Base-by-base conservation (phyloP, 31 red algal species). In the Asparagopsis taxiformis region DNA sequence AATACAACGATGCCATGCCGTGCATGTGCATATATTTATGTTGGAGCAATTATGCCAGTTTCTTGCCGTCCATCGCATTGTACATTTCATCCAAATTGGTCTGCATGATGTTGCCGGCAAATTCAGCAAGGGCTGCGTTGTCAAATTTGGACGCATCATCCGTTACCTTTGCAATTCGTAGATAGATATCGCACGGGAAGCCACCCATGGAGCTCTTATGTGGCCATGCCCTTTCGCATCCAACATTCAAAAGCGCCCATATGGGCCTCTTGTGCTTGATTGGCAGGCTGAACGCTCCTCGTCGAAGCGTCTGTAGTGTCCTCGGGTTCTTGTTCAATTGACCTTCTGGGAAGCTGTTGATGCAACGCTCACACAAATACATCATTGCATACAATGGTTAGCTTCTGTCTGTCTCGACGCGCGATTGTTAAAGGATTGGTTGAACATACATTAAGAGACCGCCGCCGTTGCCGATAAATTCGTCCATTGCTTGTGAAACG, bases 101-200 rank as follows among this genome's bases (percentile, higher is more conserved):
- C 39, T 87, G 82, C 82, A 87, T 87, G 16, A 70, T 10, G 39
- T 87, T 48, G 13, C 32, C 21, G 11, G 82, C 70, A 39, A 77
- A 58, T 30, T 76, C 72, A 21, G 82, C 82, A 0, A 87, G 82
- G 19, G 43, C 20, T 11, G 62, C 25, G 13, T 75, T 69, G 20
- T 87, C 82, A 54, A 87, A 87, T 55, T 77, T 15, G 24, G 82
- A 76, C 25, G 82, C 82, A 23, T 87, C 72, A 25, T 87, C 82
- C 49, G 72, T 77, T 2, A 87, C 53, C 68, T 87, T 87, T 51
- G 77, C 58, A 16, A 59, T 51, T 44, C 57, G 61, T 3, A 87
- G 51, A 26, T 68, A 77, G 39, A 87, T 75, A 28, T 87, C 63
- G 13, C 62, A 22, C 17, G 82, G 72, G n/a, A 75, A 44, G 20